phyloP scores from a whole-genome alignment of 192 early-diverging fungal genomes.

The Polychytrium aggregatum region DNA sequence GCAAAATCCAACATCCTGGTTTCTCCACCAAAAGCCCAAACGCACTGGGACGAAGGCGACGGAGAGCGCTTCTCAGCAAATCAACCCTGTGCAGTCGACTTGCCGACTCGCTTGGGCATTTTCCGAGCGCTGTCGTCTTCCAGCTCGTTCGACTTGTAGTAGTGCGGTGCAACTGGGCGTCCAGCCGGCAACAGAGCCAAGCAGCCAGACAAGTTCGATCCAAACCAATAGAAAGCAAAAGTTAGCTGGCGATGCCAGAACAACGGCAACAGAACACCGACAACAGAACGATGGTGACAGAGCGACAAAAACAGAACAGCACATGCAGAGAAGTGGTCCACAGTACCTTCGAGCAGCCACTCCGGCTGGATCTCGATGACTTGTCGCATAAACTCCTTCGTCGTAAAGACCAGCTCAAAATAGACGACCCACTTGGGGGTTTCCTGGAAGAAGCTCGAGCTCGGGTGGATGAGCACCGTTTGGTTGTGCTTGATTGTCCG shows the following conservation, averaged over 20 bases:
- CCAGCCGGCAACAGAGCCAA: too few relatives aligned
- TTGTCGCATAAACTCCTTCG: conserved; percentile 87
- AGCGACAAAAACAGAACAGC: background rate
- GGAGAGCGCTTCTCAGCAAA: too few relatives aligned
- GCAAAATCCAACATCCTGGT: too few relatives aligned
- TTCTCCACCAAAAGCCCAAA: too few relatives aligned
- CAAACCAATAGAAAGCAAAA: too few relatives aligned
- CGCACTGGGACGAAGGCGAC: too few relatives aligned
- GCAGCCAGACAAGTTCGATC: too few relatives aligned
- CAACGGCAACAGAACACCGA: background rate
- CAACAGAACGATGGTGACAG: conserved; percentile 1
- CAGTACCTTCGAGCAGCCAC: conserved; percentile 66
- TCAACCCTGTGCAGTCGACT: too few relatives aligned
- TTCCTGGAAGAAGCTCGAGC: conserved; percentile 63
- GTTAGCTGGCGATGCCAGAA: background rate
- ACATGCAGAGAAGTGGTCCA: conserved; percentile 2
- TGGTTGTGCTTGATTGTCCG: conserved; percentile 81
- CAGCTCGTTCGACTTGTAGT: conserved; percentile 60
- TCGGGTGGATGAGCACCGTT: conserved; percentile 88
- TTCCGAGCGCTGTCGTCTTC: conserved; percentile 33
- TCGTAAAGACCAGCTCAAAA: conserved; percentile 86
- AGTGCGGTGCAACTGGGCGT: conserved; percentile 65
- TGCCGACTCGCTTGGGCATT: conserved; percentile 29
- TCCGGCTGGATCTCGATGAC: conserved; percentile 82
- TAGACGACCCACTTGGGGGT: conserved; percentile 84